Evolutionary conservation across 208 protist species (phyloP), one percentile per base, ranked within the genome.

Genomic region (Acanthamoeba lenticulata): DNA sequence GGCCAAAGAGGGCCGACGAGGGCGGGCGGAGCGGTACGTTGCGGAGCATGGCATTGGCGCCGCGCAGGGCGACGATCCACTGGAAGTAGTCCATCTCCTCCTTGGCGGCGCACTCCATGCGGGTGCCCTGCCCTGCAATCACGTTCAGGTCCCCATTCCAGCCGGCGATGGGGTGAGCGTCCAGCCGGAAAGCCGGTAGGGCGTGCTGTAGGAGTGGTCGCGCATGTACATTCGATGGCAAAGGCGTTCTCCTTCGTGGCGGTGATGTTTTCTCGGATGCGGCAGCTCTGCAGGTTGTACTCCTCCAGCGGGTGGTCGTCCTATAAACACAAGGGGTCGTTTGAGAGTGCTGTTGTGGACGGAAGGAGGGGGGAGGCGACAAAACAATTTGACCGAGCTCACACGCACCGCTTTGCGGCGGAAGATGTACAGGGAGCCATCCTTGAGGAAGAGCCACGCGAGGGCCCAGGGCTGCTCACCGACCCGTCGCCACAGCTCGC

Each of bases 21-120:
- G 13, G 6, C 9, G 60, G 60, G n/a, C 17, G 34, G 4, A 88
- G 29, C 34, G 27, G 29, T 93, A 93, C 89, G 34, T 72, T 93
- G 6, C 89, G 89, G 29, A 93, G 55, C 42, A 93, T 49, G 44
- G 89, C 89, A 38, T 81, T 81, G 11, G 89, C 89, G 15, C 89
- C 89, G 29, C 89, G 57, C n/a, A 93, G 36, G 34, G 89, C 89
- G 44, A 93, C 42, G 38, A 93, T 93, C 89, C 89, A 93, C 34
- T 81, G 89, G 45, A 93, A 93, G 62, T 93, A 93, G 62, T 93
- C 89, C n/a, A 93, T 45, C 9, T 93, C 89, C 21, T 74, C 89
- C 44, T 93, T 81, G n/a, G 89, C 89, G 27, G 62, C 62, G 47
- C 38, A 55, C 27, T 81, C 65, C 89, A 93, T 85, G 36, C n/a